Conservation (phyloP, 2,329 filamentous ascomycete genomes). For the Akanthomyces lecanii region DNA sequence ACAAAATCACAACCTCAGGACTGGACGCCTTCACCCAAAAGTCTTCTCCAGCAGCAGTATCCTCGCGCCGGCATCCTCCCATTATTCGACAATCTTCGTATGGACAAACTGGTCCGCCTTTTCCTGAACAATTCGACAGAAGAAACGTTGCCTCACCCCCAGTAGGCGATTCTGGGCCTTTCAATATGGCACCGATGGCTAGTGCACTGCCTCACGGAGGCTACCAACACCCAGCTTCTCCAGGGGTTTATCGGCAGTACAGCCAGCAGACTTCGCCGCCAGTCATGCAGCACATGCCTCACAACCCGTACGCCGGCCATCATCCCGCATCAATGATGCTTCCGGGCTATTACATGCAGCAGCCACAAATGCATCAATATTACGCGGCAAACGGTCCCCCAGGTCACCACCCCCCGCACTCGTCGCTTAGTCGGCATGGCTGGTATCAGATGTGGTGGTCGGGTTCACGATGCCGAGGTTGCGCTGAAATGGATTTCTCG, state of each 20-base stretch:
- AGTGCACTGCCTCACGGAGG: constrained; percentile 34
- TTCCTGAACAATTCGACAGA: constrained; percentile 37
- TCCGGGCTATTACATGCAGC: constrained; percentile 40
- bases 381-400: constrained; percentile 33
- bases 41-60: background rate
- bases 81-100: background rate
- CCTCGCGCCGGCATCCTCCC: background rate
- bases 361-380: constrained; percentile 36
- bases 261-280: constrained; percentile 28
- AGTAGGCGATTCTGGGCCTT: constrained; percentile 24
- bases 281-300: constrained; percentile 29
- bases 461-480: no score
- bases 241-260: constrained; percentile 26
- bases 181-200: constrained; percentile 39
- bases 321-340: constrained; percentile 27
- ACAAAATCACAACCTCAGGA: background rate
- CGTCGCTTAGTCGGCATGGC: no score
- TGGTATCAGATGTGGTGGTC: no score
- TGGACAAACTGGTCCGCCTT: constrained; percentile 29
- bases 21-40: background rate
- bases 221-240: constrained; percentile 30
- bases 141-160: constrained; percentile 18
- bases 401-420: constrained; percentile 30
- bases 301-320: constrained; percentile 32
- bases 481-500: no score